Base-by-base conservation (phyloP, 805 yeast species). In the Wickerhamiella hasegawae region DNA sequence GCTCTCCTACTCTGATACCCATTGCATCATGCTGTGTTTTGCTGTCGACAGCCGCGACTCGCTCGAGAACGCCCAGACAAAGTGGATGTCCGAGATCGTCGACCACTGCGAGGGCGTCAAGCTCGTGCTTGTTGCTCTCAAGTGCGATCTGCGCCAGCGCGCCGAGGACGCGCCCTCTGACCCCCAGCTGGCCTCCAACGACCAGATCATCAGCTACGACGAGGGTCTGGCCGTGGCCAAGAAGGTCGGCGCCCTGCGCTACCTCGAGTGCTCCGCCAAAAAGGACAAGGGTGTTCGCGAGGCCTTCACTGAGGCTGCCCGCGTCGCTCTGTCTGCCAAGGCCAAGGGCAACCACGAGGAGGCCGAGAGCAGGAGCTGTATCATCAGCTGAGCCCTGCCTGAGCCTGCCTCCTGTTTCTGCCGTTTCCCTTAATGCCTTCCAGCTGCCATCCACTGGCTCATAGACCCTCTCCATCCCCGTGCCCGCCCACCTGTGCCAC, bases 91-190 rank as follows among this genome's bases (percentile, higher is more conserved):
- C 4, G 98, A 87, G 55, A 85, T 90, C 40, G 76, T 93, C 28
- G 97, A 87, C 53, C 94, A 87, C 55, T 90, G 97, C 58, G 94
- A 83, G 47, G 96, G 94, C 32, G 97, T 90, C 31, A 82, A 85
- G 58, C 64, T 87, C 35, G 94, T 90, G 12, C 63, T 87, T 38
- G 97, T 87, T 18, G 97, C 97, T 1, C 65, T 90, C 46, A 87
- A 87, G 58, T 90, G 97, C 49, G 98, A 87, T 59, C 65, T 87
- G 52, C 73, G 98, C 56, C 70, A 68, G 48, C 68, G 65, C 38
- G 83, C 76, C 40, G 75, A 66, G 37, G 69, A 67, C 18, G 58
- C 54, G 14, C 56, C 49, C 41, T 38, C 54, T 51, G 35, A 60
- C 51, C 42, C 55, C 57, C 32, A 46, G 36, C 42, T 55, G 39